These are phyloP conservation scores for Ambrosia artemisiifolia DNA, from an alignment of 129 eudicot species.

Conservation along the genomic window DNA sequence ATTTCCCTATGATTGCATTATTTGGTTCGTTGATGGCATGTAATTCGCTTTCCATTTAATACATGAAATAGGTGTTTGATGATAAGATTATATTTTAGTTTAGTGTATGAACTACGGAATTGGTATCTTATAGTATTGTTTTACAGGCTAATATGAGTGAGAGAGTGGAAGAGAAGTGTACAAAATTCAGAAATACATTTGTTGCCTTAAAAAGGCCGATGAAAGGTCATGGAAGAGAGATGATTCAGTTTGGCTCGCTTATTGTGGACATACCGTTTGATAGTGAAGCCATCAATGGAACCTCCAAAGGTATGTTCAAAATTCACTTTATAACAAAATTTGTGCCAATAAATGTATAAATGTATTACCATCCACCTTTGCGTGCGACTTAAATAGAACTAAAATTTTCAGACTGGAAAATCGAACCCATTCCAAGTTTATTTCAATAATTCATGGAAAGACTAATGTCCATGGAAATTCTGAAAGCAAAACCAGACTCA, in stretches of 20 bases:
- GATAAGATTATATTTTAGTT: no score
- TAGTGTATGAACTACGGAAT: no score
- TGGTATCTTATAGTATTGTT: no score
- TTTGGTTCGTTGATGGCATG: no score
- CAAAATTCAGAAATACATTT: slow-evolving; percentile 38
- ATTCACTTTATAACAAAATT: background rate
- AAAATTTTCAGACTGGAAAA: slow-evolving; percentile 48
- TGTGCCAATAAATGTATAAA: background rate
- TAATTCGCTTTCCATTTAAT: no score
- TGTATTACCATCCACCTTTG: background rate
- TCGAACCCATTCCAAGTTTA: slow-evolving; percentile 65
- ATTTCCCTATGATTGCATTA: no score
- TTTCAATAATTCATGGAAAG: slow-evolving; percentile 60
- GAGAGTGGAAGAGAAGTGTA: no score
- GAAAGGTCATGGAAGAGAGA: slow-evolving; percentile 79
- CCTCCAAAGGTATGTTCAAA: slow-evolving; percentile 48
- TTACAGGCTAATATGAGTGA: no score
- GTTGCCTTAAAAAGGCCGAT: slow-evolving; percentile 55
- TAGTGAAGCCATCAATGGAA: slow-evolving; percentile 24
- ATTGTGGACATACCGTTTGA: slow-evolving; percentile 45
- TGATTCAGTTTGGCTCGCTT: slow-evolving; percentile 69
- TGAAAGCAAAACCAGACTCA: slow-evolving; percentile 59
- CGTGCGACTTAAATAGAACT: background rate
- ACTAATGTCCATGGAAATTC: slow-evolving; percentile 44
- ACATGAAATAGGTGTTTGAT: no score